phyloP scores from a whole-genome alignment of 768 basidiomycete genomes.

The Xerocomellus chrysenteron region DNA sequence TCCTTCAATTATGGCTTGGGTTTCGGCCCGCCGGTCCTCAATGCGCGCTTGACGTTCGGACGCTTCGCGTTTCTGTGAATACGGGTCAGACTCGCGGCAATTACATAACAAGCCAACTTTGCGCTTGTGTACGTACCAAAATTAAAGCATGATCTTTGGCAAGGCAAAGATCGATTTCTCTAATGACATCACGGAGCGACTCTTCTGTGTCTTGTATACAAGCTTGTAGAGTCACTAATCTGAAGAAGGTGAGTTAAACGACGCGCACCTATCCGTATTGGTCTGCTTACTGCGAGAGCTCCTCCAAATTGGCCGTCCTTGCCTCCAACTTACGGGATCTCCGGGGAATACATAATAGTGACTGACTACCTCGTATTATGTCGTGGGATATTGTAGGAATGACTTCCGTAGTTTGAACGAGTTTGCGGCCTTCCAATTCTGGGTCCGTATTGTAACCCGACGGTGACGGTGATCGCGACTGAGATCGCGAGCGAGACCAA shows the following conservation, averaged over 20 bases:
- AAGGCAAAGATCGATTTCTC: constrained; percentile 48
- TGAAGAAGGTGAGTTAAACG: constrained; percentile 24
- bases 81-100: constrained; percentile 24
- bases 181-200: constrained; percentile 48
- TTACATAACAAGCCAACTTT: constrained; percentile 21
- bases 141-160: constrained; percentile 38
- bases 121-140: constrained; percentile 37
- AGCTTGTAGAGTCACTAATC: constrained; percentile 53
- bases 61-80: constrained; percentile 60
- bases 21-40: constrained; percentile 46
- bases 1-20: constrained; percentile 40
- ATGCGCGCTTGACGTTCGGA: constrained; percentile 63
- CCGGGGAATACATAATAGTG: constrained; percentile 14
- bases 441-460: constrained; percentile 74
- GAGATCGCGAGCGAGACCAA: constrained; percentile 26
- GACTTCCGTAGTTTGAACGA: constrained; percentile 33
- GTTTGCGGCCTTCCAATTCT: constrained; percentile 51
- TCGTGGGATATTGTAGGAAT: constrained; percentile 19
- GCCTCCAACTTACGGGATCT: constrained; percentile 26
- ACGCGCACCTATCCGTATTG: neutral
- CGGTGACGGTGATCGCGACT: constrained; percentile 52
- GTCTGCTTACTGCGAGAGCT: constrained; percentile 63
- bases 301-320: constrained; percentile 63
- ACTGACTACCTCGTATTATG: constrained; percentile 15
- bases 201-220: constrained; percentile 50